phyloP scores from a whole-genome alignment of 495 filamentous ascomycete species.

The Hypoxylon subgilvum region DNA sequence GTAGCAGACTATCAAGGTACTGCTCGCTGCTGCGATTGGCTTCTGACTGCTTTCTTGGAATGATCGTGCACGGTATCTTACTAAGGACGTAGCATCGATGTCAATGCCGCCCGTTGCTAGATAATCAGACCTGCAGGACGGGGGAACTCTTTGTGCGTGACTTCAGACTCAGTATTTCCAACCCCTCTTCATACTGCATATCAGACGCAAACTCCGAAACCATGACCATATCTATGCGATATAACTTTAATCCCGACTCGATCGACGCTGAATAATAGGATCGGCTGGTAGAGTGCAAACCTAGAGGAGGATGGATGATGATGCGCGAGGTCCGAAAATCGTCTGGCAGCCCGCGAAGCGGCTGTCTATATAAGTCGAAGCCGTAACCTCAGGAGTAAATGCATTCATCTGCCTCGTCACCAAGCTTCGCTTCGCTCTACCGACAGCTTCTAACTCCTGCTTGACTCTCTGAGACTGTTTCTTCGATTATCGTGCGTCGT shows the following conservation, averaged over 20 bases:
- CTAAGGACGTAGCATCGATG: no score
- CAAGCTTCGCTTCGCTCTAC: no score
- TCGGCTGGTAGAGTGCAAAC: not conserved
- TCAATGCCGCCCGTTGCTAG: not conserved
- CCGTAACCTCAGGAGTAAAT: no score
- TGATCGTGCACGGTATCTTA: no score
- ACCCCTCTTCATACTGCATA: not conserved
- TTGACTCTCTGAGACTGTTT: no score
- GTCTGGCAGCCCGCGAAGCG: not conserved
- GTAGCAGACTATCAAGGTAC: no score
- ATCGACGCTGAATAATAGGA: constrained; percentile 4
- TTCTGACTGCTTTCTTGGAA: no score
- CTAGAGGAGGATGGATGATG: not conserved
- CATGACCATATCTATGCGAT: constrained; percentile 8
- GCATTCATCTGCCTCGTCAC: not conserved
- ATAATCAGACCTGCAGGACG: no score
- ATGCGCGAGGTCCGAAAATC: not conserved
- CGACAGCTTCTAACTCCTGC: no score
- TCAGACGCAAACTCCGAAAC: not conserved
- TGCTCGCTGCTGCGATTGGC: no score
- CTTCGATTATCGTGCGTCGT: no score
- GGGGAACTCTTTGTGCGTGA: no score
- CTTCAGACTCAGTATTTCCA: not conserved
- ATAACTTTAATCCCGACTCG: constrained; percentile 6
- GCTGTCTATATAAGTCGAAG: constrained; percentile 7